Evolutionary conservation across 345 rosid genomes (phyloP), one percentile per base, ranked within the genome.

Genomic region (Viola odorata): DNA sequence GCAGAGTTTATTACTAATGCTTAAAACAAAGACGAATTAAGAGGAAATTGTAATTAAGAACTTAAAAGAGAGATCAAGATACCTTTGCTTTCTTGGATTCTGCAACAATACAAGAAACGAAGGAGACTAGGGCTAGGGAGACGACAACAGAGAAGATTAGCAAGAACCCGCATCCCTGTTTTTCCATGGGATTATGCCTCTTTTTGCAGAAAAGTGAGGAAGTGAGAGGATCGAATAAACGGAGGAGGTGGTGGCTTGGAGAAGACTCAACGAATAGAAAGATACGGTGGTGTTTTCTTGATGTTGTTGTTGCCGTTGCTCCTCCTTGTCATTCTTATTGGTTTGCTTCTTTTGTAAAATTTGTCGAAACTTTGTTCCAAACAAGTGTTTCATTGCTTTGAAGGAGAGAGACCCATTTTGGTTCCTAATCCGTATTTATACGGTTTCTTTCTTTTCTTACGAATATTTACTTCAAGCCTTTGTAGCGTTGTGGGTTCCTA

Each of bases 81-180:
- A 91, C 96, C 96, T 86, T 77, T 62, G 85, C 56, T 81, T 71
- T 83, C 64, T 80, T 82, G 56, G 73, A 60, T 74, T 86, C 96
- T 5, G 98, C 90, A 16, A 80, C 32, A 2, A 88, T 23, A 75
- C 91, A 86, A 12, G 81, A 79, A 57, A 75, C 53, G 57, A 81
- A 75, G 41, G 91, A 78, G 58, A 76, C 63, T 6, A 84, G 49
- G 63, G 80, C 82, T 15, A 91, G 85, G 61, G 75, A 68, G 66
- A 72, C 16, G 61, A 74, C 23, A 17, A 55, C 12, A 8, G 51
- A 63, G 63, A 67, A 56, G 48, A 67, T 41, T 8, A 70, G 39
- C 13, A 61, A 12, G 41, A 74, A 61, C 14, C 72, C 62, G 48
- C 54, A 8, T 45, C 7, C 59, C 14, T 51, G 71, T 53, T 71